Evolutionary conservation across 2,329 filamentous ascomycete genomes (phyloP), one percentile per base, ranked within the genome.

Genomic region (Phaeosphaeriaceae sp.): DNA sequence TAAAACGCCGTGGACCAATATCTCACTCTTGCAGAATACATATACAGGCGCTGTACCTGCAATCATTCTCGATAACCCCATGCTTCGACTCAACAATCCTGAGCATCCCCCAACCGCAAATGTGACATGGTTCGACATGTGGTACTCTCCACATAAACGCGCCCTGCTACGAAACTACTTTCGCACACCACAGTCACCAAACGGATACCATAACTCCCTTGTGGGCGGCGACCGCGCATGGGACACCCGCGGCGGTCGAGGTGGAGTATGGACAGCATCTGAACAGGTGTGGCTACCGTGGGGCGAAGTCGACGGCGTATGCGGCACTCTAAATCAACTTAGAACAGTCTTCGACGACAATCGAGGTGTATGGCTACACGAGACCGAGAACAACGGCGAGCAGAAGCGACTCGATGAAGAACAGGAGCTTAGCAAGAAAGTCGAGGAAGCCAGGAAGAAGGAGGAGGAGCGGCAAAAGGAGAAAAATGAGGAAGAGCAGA

Each of bases 191-290:
- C 76, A 74, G 34, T 76, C 74, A 56, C 55, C 76, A 1, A 66
- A 73, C 23, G 74, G 76, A 0, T 76, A 77, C 12, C 74, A 78
- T 46, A 73, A 73, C 8, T 74, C 76, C 0, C 70, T 76, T 6
- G 68, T 77, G 0, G 80, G 78, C 11, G 79, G 77, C 3, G 74
- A 79, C 41, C 68, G 73, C 1, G 74, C 73, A 64, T 80, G 79
- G 77, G 78, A 83, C 56, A 63, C 71, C 45, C 75, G 79, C 12
- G 81, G 80, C 8, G 81, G 81, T 0, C 74, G 72, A n/a, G 80
- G 81, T 3, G 81, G 81, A 6, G 66, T 82, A 3, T 84, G 81
- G 81, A 81, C 80, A 0, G 76, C 75, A 11, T 67, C 72, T n/a
- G 73, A 73, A 16, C 70, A 74, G 30, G 53, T 58, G 1, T 83